Evolutionary conservation across 768 basidiomycete genomes (phyloP).

Genomic region (Boletus reticuloceps): DNA sequence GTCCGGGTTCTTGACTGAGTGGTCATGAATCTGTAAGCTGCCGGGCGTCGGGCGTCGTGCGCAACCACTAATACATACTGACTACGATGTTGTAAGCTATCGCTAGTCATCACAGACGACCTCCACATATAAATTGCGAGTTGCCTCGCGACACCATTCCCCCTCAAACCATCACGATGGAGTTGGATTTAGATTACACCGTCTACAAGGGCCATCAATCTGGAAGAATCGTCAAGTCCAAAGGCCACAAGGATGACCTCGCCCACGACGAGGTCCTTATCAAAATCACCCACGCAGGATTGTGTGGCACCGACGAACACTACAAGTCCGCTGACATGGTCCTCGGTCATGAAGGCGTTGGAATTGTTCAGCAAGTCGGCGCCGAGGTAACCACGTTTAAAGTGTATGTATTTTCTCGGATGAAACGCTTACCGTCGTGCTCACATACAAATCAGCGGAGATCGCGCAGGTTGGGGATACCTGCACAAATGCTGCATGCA

Average conservation of each 20-base stretch:
- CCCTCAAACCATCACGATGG: constrained; percentile 2
- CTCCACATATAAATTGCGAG: not conserved
- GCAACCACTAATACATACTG: no score
- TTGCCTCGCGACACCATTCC: not conserved
- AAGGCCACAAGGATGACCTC: constrained; percentile 15
- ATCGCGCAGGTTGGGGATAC: constrained; percentile 30
- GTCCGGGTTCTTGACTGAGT: no score
- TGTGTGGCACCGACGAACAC: constrained; percentile 41
- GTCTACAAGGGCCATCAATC: constrained; percentile 30
- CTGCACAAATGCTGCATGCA: constrained; percentile 30
- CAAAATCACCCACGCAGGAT: constrained; percentile 32
- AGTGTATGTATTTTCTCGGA: constrained; percentile 21
- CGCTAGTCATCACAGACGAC: not conserved
- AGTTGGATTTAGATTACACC: constrained; percentile 24
- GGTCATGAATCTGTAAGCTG: no score
- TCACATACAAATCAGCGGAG: constrained; percentile 6
- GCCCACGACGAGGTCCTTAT: constrained; percentile 30
- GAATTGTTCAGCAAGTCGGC: constrained; percentile 33
- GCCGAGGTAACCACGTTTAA: constrained; percentile 32
- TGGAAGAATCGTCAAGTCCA: constrained; percentile 20
- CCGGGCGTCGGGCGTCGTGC: no score
- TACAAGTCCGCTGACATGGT: constrained; percentile 32
- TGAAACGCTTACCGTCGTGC: not conserved
- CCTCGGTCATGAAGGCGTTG: constrained; percentile 41
- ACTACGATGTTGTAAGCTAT: no score